Evolutionary conservation across 2,329 filamentous ascomycete species (phyloP).

Genomic region (Colletotrichum tofieldiae): DNA sequence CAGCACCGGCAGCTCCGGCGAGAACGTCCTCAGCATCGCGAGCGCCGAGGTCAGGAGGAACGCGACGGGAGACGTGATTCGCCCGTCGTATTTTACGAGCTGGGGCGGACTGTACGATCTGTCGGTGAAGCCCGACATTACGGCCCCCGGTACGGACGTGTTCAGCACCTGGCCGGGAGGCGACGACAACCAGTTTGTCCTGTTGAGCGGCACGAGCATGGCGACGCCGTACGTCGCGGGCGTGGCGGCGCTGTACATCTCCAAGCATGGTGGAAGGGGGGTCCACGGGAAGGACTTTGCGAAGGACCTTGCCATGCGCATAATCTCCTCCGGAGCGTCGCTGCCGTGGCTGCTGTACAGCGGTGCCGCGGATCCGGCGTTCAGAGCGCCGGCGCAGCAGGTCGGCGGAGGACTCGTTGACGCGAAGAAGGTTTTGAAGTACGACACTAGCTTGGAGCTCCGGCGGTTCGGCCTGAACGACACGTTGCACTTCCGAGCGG

Average conservation of each 20-base stretch:
- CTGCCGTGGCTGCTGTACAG: constrained; percentile 46
- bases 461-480: constrained; percentile 59
- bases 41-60: constrained; percentile 51
- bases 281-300: constrained; percentile 52
- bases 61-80: background rate
- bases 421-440: constrained; percentile 54
- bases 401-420: constrained; percentile 59
- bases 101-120: constrained; percentile 54
- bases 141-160: constrained; percentile 58
- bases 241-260: constrained; percentile 55
- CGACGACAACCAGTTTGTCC: constrained; percentile 51
- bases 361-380: constrained; percentile 17
- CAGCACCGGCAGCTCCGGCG: constrained; percentile 56
- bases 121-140: constrained; percentile 60
- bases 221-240: constrained; percentile 63
- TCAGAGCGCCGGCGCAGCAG: constrained; percentile 54
- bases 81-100: constrained; percentile 56
- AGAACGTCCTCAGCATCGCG: constrained; percentile 57
- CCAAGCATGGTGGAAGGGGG: constrained; percentile 51
- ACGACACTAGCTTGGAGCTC: constrained; percentile 52
- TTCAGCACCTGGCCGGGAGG: constrained; percentile 56
- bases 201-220: constrained; percentile 66
- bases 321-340: constrained; percentile 48
- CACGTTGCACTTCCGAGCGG: constrained; percentile 53
- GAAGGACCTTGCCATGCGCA: constrained; percentile 52